Conservation (phyloP, 2,329 filamentous ascomycete species). For the Metarhizium guizhouense region DNA sequence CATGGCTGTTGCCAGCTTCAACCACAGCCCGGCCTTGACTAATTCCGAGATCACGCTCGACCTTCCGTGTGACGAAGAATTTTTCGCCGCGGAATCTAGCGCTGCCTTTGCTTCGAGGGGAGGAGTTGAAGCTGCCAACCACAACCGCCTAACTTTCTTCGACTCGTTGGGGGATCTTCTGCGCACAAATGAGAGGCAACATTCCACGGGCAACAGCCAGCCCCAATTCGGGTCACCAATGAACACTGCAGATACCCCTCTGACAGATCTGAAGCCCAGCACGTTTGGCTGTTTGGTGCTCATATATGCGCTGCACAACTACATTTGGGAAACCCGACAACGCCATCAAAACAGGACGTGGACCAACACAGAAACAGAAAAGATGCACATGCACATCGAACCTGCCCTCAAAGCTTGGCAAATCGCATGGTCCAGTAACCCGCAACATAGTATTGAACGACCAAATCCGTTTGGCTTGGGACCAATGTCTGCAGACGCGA, state of each 20-base stretch:
- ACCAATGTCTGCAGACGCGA: slow-evolving; percentile 80
- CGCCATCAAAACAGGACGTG: slow-evolving; percentile 80
- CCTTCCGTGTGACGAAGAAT: slow-evolving; percentile 85
- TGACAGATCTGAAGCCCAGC: slow-evolving; percentile 67
- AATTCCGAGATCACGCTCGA: slow-evolving; percentile 90
- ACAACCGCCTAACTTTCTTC: slow-evolving; percentile 70
- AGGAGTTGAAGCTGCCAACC: slow-evolving; percentile 58
- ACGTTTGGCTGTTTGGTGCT: slow-evolving; percentile 86
- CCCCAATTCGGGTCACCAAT: slow-evolving; percentile 1
- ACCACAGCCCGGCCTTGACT: slow-evolving; percentile 80
- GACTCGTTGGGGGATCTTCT: slow-evolving; percentile 73
- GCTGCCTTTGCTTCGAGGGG: slow-evolving; percentile 73
- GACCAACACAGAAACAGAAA: slow-evolving; percentile 87
- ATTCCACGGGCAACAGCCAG: slow-evolving; percentile 17
- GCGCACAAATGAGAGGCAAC: slow-evolving; percentile 61
- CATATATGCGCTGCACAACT: slow-evolving; percentile 93
- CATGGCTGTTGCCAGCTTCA: slow-evolving; percentile 84
- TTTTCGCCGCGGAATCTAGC: slow-evolving; percentile 78
- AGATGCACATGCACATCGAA: slow-evolving; percentile 93
- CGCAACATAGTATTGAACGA: slow-evolving; percentile 72
- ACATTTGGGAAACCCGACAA: slow-evolving; percentile 95
- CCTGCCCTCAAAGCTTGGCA: slow-evolving; percentile 93
- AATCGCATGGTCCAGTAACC: slow-evolving; percentile 80
- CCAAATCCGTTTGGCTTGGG: slow-evolving; percentile 77
- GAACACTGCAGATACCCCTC: slow-evolving; percentile 32